Base-by-base conservation (phyloP, 2,329 filamentous ascomycete species). In the Talaromyces sp. region DNA sequence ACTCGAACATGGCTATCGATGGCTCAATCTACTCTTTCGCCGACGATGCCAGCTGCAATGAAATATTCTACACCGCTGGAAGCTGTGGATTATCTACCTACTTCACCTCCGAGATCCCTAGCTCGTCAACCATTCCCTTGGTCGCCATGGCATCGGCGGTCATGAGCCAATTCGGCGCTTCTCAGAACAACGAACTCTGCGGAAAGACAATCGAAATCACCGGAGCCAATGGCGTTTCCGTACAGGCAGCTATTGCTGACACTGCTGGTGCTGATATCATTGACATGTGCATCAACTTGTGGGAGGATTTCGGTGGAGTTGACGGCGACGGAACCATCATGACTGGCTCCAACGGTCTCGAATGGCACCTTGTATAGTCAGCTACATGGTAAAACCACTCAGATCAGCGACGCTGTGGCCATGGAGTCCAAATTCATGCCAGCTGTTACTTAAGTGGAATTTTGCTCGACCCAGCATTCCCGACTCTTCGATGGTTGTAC, bases 41-140 rank as follows among this genome's bases (percentile, higher is more conserved):
- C 22, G 33, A 47, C 19, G 57, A 65, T 33, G 41, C 64, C 16
- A 47, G 35, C 10, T 65, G 64, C 43, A 62, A 65, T 24, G 16
- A 65, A 13, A 41, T 62, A n/a, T 65, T 65, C 52, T 65, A 65
- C 45, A 43, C 39, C 2, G 31, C 50, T 35, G 64, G 64, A 0
- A 58, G 48, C 59, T 65, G 64, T 45, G 64, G 64, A 22, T 31
- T 65, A 4, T 65, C 64, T 11, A 65, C 64, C 33, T 65, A 65
- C 43, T 65, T 65, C 16, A 58, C 50, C 52, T 57, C 59, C 14
- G 37, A 45, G 16, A 41, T 62, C n/a, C 64, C 64, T 35, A 65
- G 64, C 59, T 47, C 64, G 33, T 27, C 31, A 33, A 48, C 50
- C 13, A 39, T 31, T 11, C 43, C 60, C 10, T 16, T 65, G 13